phyloP scores from a whole-genome alignment of 2,329 filamentous ascomycete genomes.

The Sordariomycetes sp. region DNA sequence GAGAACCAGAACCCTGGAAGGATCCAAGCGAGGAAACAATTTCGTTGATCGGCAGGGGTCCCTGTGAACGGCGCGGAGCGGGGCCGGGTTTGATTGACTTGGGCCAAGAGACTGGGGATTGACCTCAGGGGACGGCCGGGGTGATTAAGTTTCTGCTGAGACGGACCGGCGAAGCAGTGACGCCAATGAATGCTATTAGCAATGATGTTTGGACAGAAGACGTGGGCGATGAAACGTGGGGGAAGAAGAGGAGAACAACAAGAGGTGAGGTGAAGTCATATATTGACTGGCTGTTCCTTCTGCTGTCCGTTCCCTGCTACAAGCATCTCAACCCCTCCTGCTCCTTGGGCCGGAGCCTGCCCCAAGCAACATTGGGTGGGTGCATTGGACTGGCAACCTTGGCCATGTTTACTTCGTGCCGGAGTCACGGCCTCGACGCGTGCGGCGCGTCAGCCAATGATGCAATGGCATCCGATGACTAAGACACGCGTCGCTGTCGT shows the following conservation, averaged over 20 bases:
- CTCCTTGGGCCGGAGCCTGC: too few relatives aligned
- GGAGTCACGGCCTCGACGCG: too few relatives aligned
- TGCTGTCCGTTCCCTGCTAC: background rate
- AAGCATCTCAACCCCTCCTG: background rate
- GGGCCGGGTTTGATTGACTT: background rate
- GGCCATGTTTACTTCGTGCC: too few relatives aligned
- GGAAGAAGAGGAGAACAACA: background rate
- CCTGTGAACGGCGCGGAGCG: background rate
- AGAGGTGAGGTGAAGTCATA: background rate
- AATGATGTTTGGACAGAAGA: background rate
- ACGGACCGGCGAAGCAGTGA: too few relatives aligned
- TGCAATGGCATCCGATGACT: slow-evolving; percentile 1
- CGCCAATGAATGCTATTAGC: slow-evolving; percentile 1
- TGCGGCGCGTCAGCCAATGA: background rate
- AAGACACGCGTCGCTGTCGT: slow-evolving; percentile 1
- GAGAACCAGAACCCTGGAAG: slow-evolving; percentile 2
- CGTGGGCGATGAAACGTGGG: background rate
- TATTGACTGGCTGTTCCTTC: background rate
- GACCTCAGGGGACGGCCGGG: too few relatives aligned
- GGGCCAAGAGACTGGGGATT: background rate
- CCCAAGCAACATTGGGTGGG: too few relatives aligned
- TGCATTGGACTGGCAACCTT: too few relatives aligned
- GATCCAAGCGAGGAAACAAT: slow-evolving; percentile 1
- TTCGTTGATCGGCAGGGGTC: slow-evolving; percentile 5
- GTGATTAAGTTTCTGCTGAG: too few relatives aligned